Evolutionary conservation across 345 rosid species (phyloP), one percentile per base, ranked within the genome.

Genomic region (Erucastrum elatum): DNA sequence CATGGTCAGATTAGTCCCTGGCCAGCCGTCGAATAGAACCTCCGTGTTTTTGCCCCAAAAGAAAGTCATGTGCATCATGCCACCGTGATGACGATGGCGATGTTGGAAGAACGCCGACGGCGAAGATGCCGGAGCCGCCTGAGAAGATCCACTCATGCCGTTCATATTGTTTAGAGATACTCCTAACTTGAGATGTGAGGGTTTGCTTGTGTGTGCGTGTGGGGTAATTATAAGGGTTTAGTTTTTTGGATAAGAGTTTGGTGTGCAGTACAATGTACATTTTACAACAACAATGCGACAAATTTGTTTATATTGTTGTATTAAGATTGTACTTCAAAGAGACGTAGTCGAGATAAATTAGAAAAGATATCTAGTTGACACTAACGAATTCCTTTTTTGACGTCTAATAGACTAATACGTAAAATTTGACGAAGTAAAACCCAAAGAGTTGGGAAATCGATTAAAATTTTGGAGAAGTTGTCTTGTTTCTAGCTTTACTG

Each of bases 1-100:
- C 98, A 88, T 91, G 25, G 75, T 84, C 0, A 81, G 31, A 77
- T 64, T 84, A 1, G 84, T 82, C 65, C 91, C 91, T 6, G 98
- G 97, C 98, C 98, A 94, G 4, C 91, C 87, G 1, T 84, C 69
- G 80, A 94, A 94, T 64, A 90, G 88, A 71, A 94, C 73, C 75
- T 85, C 82, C 3, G 89, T 39, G 49, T 70, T 83, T 68, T 84
- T 87, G 1, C 98, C 94, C 97, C 95, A 94, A 75, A 25, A 89
- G 85, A 94, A 90, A 33, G 85, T 63, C 84, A 49, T 82, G 72
- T 82, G 94, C 81, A 61, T 53, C 82, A 80, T 80, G 25, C 66
- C 78, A 46, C 82, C 82, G 59, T 73, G 71, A 59, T 41, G 78
- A 66, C 51, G 78, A n/a, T 49, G 70, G 12, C 6, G 79, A 30